Conservation (phyloP, 2,329 filamentous ascomycete species). For the Pleomassaria siparia region DNA sequence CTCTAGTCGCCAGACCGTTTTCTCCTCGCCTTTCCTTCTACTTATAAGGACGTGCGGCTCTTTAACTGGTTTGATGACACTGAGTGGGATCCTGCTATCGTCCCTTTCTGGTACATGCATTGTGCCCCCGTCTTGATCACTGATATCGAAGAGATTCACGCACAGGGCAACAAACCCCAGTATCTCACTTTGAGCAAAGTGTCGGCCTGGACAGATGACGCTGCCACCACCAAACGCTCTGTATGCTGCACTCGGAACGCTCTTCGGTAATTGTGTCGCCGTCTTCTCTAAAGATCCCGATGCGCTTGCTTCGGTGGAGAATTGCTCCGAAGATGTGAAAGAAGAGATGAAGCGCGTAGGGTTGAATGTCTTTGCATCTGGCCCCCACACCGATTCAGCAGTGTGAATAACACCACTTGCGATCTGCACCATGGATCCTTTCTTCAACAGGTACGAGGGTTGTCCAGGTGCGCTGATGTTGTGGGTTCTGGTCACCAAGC, state of each 20-base stretch:
- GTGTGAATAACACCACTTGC: slow-evolving; percentile 49
- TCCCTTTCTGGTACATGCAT: slow-evolving; percentile 14
- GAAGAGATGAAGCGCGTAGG: slow-evolving; percentile 42
- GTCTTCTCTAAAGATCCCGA: slow-evolving; percentile 5
- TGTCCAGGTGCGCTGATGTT: slow-evolving; percentile 22
- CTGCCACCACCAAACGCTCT: slow-evolving; percentile 32
- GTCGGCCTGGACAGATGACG: slow-evolving; percentile 35
- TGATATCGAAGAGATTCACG: slow-evolving; percentile 29
- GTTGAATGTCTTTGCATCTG: slow-evolving; percentile 44
- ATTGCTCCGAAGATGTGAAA: slow-evolving; percentile 10
- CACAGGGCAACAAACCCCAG: slow-evolving; percentile 27
- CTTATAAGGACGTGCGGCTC: slow-evolving; percentile 15
- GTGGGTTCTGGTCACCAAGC: slow-evolving; percentile 44
- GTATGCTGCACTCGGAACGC: slow-evolving; percentile 25
- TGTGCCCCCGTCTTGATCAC: slow-evolving; percentile 6
- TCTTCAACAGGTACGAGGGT: slow-evolving; percentile 45
- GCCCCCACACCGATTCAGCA: slow-evolving; percentile 46
- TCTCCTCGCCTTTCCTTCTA: slow-evolving; percentile 12
- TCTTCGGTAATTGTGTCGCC: slow-evolving; percentile 10
- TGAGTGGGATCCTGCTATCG: slow-evolving; percentile 17
- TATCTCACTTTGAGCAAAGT: slow-evolving; percentile 37
- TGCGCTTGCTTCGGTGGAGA: slow-evolving; percentile 6
- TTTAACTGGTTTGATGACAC: slow-evolving; percentile 21
- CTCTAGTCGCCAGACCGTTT: slow-evolving; percentile 12
- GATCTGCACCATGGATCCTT: slow-evolving; percentile 47